A percentile compares a stretch with the other conserved stretches of the same genome.
phyloP scores from a whole-genome alignment of 108 stramenopile genomes.

The Skeletonema potamos region DNA sequence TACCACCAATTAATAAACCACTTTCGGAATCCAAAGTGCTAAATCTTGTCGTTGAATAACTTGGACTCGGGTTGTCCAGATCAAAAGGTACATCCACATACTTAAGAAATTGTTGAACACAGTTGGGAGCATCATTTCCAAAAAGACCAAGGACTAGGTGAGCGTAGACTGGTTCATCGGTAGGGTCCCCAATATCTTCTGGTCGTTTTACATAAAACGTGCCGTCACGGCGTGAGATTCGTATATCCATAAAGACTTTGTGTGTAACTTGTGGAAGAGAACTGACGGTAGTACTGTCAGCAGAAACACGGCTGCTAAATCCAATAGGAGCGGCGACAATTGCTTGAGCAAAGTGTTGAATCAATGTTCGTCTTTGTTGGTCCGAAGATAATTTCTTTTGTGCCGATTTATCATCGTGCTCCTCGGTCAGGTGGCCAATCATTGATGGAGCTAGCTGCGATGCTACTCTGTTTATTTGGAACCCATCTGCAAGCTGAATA shows the following conservation, averaged over 20 bases:
- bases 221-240: constrained; percentile 82
- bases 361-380: not conserved
- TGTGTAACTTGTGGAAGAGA: constrained; percentile 54
- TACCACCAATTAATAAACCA: constrained; percentile 74
- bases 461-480: not conserved
- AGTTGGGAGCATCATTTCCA: constrained; percentile 63
- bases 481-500: not conserved
- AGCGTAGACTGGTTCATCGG: constrained; percentile 67
- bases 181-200: constrained; percentile 36
- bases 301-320: not conserved
- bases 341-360: not conserved
- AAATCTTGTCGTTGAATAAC: constrained; percentile 64
- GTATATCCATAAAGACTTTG: constrained; percentile 74
- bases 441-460: not conserved
- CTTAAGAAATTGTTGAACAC: constrained; percentile 63
- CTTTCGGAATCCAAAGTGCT: constrained; percentile 60
- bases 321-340: not conserved
- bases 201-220: constrained; percentile 77
- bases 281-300: not conserved
- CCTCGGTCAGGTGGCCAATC: not conserved
- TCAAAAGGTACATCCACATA: constrained; percentile 56
- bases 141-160: constrained; percentile 68
- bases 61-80: constrained; percentile 67
- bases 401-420: not conserved
- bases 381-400: not conserved